Conservation (phyloP, 1,139 yeast species). For the Yamadazyma sp. region DNA sequence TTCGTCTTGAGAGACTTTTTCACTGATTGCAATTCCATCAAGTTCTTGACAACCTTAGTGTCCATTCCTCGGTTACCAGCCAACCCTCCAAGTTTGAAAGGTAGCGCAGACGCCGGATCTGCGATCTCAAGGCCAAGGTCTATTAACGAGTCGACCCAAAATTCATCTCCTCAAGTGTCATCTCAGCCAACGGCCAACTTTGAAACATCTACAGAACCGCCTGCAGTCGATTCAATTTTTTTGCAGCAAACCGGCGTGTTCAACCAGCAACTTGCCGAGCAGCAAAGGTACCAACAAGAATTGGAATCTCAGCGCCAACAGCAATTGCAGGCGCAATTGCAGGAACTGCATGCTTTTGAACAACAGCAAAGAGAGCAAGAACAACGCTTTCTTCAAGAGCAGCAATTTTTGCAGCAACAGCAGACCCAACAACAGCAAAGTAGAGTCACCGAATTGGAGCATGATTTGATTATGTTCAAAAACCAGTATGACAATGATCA, state of each 20-base stretch:
- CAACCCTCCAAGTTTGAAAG: constrained; percentile 66
- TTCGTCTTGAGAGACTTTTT: constrained; percentile 78
- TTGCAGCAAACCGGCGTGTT: constrained; percentile 52
- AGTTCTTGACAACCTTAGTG: constrained; percentile 78
- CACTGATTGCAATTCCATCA: constrained; percentile 85
- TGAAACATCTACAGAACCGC: constrained; percentile 32
- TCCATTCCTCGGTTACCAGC: constrained; percentile 80
- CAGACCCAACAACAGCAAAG: constrained; percentile 77
- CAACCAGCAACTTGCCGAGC: constrained; percentile 59
- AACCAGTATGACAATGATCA: constrained; percentile 90
- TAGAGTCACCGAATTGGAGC: constrained; percentile 77
- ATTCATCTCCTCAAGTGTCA: constrained; percentile 28
- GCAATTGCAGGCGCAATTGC: constrained; percentile 49
- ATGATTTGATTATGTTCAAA: constrained; percentile 71
- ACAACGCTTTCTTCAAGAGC: constrained; percentile 43
- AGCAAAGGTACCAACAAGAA: constrained; percentile 67
- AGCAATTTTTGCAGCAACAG: constrained; percentile 67
- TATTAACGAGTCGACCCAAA: constrained; percentile 15
- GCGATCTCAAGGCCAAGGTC: constrained; percentile 43
- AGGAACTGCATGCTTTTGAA: constrained; percentile 64
- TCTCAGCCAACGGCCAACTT: constrained; percentile 35
- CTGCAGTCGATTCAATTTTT: constrained; percentile 42
- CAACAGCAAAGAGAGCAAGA: constrained; percentile 75
- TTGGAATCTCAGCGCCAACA: constrained; percentile 46
- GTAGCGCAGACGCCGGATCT: constrained; percentile 40